A percentile compares a stretch with the other conserved stretches of the same genome.
Conservation (phyloP, 352 stramenopile genomes). For the Lagenidium sp. region DNA sequence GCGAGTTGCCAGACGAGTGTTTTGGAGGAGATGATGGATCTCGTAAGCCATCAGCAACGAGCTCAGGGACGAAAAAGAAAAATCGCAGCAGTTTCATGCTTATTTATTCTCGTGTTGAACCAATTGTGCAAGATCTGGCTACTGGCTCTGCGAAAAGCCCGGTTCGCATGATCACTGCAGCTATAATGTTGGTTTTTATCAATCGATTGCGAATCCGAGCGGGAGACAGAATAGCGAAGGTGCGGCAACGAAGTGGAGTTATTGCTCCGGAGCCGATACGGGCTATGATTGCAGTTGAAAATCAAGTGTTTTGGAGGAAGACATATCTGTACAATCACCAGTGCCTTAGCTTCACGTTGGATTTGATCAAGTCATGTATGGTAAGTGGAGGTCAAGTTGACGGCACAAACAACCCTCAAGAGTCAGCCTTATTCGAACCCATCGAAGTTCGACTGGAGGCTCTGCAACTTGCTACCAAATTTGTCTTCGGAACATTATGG, state of each 20-base stretch:
- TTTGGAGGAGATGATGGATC: conserved; percentile 24
- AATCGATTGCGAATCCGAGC: conserved; percentile 11
- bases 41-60: neutral
- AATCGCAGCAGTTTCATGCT: conserved; percentile 86
- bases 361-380: conserved; percentile 56
- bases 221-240: conserved; percentile 21
- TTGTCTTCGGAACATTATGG: conserved; percentile 84
- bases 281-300: conserved; percentile 70
- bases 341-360: conserved; percentile 75
- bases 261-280: conserved; percentile 69
- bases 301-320: conserved; percentile 82
- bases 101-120: conserved; percentile 58
- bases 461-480: conserved; percentile 73
- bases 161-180: too few species aligned
- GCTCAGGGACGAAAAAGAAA: conserved; percentile 39
- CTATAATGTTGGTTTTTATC: conserved; percentile 13
- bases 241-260: conserved; percentile 36
- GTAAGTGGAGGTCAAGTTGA: conserved; percentile 20
- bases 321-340: conserved; percentile 71
- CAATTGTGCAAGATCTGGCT: conserved; percentile 20
- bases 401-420: neutral
- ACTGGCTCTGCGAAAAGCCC: too few species aligned
- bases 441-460: conserved; percentile 59
- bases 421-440: conserved; percentile 33
- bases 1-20: conserved; percentile 66